Conservation (phyloP, 2,329 filamentous ascomycete species). For the Ophiostoma novo-ulmi region DNA sequence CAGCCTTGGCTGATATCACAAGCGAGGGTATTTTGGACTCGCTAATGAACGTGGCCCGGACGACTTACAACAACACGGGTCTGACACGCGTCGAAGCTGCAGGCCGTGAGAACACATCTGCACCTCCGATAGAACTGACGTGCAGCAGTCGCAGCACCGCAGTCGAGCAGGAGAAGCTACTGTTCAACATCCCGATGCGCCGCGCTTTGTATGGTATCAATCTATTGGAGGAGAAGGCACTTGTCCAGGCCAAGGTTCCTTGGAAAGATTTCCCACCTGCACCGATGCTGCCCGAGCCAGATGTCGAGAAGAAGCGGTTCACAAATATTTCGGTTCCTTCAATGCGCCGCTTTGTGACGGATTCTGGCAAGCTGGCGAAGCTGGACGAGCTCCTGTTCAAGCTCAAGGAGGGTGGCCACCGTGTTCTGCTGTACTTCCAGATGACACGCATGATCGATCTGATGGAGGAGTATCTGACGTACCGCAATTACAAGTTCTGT, state of each 20-base stretch:
- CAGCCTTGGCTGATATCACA: constrained; percentile 63
- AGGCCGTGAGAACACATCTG: constrained; percentile 69
- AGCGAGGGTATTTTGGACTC: constrained; percentile 65
- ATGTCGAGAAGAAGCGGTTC: constrained; percentile 76
- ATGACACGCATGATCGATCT: constrained; percentile 99
- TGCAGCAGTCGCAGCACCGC: constrained; percentile 63
- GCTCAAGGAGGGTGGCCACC: constrained; percentile 87
- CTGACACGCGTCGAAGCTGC: constrained; percentile 76
- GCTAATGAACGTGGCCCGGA: constrained; percentile 72
- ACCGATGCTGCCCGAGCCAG: constrained; percentile 68
- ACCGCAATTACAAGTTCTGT: constrained; percentile 98
- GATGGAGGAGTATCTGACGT: constrained; percentile 98
- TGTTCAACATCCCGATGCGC: constrained; percentile 76
- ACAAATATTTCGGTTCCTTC: constrained; percentile 90
- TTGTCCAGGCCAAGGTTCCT: constrained; percentile 69
- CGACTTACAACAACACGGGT: constrained; percentile 62
- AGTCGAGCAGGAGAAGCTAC: constrained; percentile 62
- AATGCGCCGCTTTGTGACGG: constrained; percentile 95
- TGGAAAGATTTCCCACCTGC: constrained; percentile 57
- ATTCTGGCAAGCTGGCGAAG: constrained; percentile 91
- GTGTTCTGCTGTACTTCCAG: constrained; percentile 97
- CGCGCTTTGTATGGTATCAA: constrained; percentile 66
- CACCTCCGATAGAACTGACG: constrained; percentile 77
- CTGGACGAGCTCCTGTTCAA: constrained; percentile 81
- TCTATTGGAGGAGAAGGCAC: constrained; percentile 61